Evolutionary conservation across 352 stramenopile species (phyloP).

Genomic region (Globisporangium spinosum): DNA sequence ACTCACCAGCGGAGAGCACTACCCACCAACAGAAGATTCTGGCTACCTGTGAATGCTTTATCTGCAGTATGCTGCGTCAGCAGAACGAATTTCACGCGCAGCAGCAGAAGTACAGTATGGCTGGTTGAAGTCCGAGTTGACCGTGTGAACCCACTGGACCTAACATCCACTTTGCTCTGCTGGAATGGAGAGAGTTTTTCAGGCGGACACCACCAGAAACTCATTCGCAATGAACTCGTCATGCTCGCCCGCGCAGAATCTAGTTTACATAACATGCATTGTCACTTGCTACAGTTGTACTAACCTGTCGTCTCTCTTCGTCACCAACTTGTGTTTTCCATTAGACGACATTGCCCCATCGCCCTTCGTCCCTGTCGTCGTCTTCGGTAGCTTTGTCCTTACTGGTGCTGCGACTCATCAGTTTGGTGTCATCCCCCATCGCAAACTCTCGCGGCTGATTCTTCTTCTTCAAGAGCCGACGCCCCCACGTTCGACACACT

Average conservation of each 20-base stretch:
- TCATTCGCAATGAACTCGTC: neutral
- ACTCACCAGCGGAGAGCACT: neutral
- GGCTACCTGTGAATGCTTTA: neutral
- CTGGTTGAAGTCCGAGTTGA: no score
- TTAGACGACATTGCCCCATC: conserved; percentile 4
- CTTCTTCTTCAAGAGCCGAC: neutral
- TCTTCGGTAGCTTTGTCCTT: neutral
- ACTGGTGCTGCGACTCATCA: neutral
- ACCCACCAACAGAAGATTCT: neutral
- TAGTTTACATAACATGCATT: neutral
- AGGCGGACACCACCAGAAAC: neutral
- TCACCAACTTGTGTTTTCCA: neutral
- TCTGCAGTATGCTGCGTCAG: neutral
- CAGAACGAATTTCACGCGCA: neutral
- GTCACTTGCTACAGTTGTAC: neutral
- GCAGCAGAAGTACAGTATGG: no score
- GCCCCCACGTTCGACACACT: conserved; percentile 2
- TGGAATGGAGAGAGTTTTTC: neutral
- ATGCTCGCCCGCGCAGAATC: neutral
- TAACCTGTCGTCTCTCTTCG: neutral
- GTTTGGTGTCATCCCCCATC: neutral
- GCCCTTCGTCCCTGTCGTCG: neutral
- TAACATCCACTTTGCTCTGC: neutral
- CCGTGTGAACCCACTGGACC: neutral
- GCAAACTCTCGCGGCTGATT: conserved; percentile 1